Evolutionary conservation across 768 basidiomycete genomes (phyloP).

Genomic region (Dacryopinax primogenitus): DNA sequence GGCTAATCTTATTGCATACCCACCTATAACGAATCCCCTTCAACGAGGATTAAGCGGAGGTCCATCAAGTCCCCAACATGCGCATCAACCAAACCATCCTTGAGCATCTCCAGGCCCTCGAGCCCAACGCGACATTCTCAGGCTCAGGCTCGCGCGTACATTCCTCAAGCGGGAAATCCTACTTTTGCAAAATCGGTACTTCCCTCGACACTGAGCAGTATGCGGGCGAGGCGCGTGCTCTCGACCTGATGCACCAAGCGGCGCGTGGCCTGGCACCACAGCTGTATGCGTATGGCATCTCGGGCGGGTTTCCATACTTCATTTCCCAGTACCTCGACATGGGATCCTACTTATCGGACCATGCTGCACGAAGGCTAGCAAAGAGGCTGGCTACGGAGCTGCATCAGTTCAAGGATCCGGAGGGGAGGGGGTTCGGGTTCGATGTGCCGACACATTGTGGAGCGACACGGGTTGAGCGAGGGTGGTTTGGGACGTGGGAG

Average conservation of each 20-base stretch:
- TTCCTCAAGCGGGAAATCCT: conserved; percentile 40
- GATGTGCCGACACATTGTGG: conserved; percentile 66
- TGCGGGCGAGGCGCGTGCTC: conserved; percentile 53
- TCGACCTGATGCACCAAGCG: conserved; percentile 48
- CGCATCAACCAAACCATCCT: conserved; percentile 24
- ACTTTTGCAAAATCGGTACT: conserved; percentile 51
- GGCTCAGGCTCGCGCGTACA: conserved; percentile 41
- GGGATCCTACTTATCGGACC: conserved; percentile 31
- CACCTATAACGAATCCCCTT: not conserved
- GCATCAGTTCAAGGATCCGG: conserved; percentile 39
- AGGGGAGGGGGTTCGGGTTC: conserved; percentile 50
- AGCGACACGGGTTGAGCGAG: conserved; percentile 53
- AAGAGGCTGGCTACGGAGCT: conserved; percentile 53
- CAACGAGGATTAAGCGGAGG: not conserved
- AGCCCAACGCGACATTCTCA: conserved; percentile 39
- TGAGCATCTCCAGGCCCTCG: conserved; percentile 36
- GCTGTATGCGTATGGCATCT: conserved; percentile 39
- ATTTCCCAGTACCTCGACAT: conserved; percentile 64
- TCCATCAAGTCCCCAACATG: not conserved
- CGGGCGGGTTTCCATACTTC: conserved; percentile 44
- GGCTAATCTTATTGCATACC: not conserved
- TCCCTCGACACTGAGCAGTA: conserved; percentile 49
- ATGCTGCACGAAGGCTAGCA: conserved; percentile 41
- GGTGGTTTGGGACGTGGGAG: conserved; percentile 62
- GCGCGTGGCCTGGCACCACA: conserved; percentile 54